These are phyloP conservation scores for Fusarium pilosicola DNA, from an alignment of 2,329 filamentous ascomycete genomes.

Conservation along the genomic window DNA sequence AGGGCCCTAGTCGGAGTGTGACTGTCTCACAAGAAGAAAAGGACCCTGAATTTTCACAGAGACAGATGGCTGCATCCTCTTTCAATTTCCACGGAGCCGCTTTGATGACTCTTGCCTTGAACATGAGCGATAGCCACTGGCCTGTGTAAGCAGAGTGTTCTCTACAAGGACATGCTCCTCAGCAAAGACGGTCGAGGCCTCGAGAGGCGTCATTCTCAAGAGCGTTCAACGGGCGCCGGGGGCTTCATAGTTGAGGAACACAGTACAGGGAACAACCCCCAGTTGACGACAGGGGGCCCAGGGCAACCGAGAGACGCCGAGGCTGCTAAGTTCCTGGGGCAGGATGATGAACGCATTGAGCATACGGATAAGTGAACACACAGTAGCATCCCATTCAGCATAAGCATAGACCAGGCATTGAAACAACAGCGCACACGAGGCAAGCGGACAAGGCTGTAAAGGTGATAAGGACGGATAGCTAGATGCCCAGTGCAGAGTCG, in stretches of 20 bases:
- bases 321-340: conserved; percentile 24
- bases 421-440: conserved; percentile 26
- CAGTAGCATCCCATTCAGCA: conserved; percentile 10
- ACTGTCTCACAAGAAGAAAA: conserved; percentile 41
- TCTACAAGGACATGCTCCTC: conserved; percentile 26
- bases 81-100: conserved; percentile 24
- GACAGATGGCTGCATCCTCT: conserved; percentile 9
- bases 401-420: conserved; percentile 35
- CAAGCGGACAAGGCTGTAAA: conserved; percentile 22
- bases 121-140: conserved; percentile 11
- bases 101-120: conserved; percentile 11
- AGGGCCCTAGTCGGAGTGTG: conserved; percentile 26
- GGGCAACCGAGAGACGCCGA: conserved; percentile 34
- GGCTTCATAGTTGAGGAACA: conserved; percentile 33
- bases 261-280: conserved; percentile 13
- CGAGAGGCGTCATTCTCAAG: conserved; percentile 9
- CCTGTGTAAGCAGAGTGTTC: neutral
- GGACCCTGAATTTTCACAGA: conserved; percentile 35
- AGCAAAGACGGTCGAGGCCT: conserved; percentile 19
- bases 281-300: conserved; percentile 10
- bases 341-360: conserved; percentile 13
- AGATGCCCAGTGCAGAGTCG: conserved; percentile 6
- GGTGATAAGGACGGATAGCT: conserved; percentile 15
- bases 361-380: conserved; percentile 12
- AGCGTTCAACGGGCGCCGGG: conserved; percentile 22